These are phyloP conservation scores for Camellia oleifera DNA, from an alignment of 179 eudicot genomes.

Conservation along the genomic window DNA sequence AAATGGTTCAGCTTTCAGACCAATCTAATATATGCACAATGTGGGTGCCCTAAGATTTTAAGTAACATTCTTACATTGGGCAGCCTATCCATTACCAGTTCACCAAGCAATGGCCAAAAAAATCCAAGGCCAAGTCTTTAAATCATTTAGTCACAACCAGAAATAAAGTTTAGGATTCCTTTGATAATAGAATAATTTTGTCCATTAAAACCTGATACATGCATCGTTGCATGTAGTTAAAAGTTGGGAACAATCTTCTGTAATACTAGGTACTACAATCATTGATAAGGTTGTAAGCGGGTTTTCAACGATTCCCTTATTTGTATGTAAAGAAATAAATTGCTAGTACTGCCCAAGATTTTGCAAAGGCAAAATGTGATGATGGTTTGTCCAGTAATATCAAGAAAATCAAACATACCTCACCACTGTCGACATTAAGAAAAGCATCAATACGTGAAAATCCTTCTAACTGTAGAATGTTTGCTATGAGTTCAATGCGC, in stretches of 20 bases:
- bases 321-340: not conserved
- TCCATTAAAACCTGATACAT: constrained; percentile 6
- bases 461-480: constrained; percentile 76
- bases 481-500: constrained; percentile 77
- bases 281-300: not conserved
- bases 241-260: constrained; percentile 10
- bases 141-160: not conserved
- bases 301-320: not conserved
- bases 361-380: not conserved
- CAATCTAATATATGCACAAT: not conserved
- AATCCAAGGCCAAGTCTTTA: not conserved
- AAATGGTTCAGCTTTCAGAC: not conserved
- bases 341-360: not conserved
- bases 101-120: not conserved
- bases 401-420: constrained; percentile 45
- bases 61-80: not conserved
- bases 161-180: not conserved
- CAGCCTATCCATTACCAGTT: not conserved
- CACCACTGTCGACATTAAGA: constrained; percentile 77
- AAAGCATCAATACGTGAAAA: constrained; percentile 95
- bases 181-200: not conserved
- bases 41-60: not conserved
- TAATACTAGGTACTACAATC: not conserved
- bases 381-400: not conserved
- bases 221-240: not conserved